Evolutionary conservation across 805 yeast species (phyloP).

Genomic region (Peterozyma toletana): DNA sequence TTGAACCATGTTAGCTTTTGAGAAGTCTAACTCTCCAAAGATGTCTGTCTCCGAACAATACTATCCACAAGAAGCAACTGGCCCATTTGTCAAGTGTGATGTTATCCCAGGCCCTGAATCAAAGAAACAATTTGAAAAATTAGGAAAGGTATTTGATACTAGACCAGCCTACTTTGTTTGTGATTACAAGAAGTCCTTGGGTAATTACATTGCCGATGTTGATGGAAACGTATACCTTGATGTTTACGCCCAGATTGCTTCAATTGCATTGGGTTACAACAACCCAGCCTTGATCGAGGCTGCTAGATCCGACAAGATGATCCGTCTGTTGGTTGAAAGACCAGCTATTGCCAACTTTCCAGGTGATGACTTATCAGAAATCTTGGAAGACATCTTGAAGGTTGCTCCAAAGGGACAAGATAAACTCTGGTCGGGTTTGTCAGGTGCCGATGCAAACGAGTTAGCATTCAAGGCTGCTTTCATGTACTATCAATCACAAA

Average conservation of each 20-base stretch:
- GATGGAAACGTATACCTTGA: conserved; percentile 59
- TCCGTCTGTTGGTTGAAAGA: conserved; percentile 57
- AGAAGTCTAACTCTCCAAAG: background rate
- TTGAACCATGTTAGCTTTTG: too few relatives aligned
- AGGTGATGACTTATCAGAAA: conserved; percentile 41
- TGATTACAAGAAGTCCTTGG: conserved; percentile 55
- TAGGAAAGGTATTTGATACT: conserved; percentile 47
- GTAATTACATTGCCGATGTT: conserved; percentile 60
- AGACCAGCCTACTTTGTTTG: conserved; percentile 58
- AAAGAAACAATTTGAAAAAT: conserved; percentile 26
- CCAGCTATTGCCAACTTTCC: conserved; percentile 67
- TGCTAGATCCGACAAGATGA: conserved; percentile 56
- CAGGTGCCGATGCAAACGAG: conserved; percentile 68
- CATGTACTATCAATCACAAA: conserved; percentile 52
- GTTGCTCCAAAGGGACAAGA: conserved; percentile 60
- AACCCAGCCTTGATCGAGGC: conserved; percentile 54
- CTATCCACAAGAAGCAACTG: conserved; percentile 42
- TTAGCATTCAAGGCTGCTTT: conserved; percentile 67
- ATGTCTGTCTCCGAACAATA: conserved; percentile 21
- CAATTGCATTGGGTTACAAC: conserved; percentile 66
- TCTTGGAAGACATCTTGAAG: conserved; percentile 42
- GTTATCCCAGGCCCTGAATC: conserved; percentile 42
- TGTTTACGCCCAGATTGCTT: conserved; percentile 67
- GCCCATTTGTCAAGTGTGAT: conserved; percentile 33
- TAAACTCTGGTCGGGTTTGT: conserved; percentile 57